Base-by-base conservation (phyloP, 371 early-diverging fungal species). In the Syncephalis fuscata region DNA sequence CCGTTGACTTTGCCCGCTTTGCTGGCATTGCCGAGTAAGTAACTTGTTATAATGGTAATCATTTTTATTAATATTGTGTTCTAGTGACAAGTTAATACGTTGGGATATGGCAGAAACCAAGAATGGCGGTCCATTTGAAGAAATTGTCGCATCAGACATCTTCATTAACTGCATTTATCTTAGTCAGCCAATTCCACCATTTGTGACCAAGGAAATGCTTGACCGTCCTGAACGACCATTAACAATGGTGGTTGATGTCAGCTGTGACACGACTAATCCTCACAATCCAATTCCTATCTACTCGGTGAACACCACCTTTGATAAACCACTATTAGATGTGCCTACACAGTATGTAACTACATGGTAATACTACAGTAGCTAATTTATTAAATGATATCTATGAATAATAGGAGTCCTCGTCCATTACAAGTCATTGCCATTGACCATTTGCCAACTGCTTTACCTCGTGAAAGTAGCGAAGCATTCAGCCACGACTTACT, bases 131-230 rank as follows among this genome's bases (percentile, higher is more conserved):
- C 97, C 97, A 42, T 96, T 94, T 73, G 65, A 67, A 27, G 88
- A 91, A 56, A 94, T 96, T 48, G 59, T 87, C 50, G 74, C 80
- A 44, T 63, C 72, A 50, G 90, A 92, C 59, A 83, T 94, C 60
- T 96, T 96, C 66, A 80, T 96, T 74, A 96, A 96, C 78, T 96
- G 92, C 68, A 93, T 96, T 66, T 96, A 96, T 59, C 78, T 96
- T 48, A 77, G 77, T 59, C 59, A 78, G 46, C 73, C 80, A 62
- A 93, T 96, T 55, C 90, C 93, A 47, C 91, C 97, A 19, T 96
- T 96, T 65, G 58, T 96, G 59, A 89, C 88, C 39, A 73, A 63
- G 49, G 78, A 82, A 38, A 71, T 76, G 73, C 61, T 89, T 24
- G 76, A 80, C 54, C 16, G 19, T 5, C 69, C 65, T 44, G 62